Conservation (phyloP, 306 rosid genomes). For the Malus sylvestris region DNA sequence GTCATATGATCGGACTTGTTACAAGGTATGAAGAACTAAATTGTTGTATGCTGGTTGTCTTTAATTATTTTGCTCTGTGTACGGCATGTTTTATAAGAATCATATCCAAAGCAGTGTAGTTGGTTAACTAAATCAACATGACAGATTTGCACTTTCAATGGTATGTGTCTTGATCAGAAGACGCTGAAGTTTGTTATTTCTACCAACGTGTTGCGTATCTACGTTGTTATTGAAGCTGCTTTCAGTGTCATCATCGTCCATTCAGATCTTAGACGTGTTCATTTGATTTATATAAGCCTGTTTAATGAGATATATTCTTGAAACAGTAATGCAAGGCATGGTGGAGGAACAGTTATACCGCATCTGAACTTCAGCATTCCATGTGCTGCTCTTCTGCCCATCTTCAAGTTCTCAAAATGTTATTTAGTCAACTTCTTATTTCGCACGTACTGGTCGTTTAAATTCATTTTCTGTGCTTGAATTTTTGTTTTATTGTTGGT, state of each 20-base stretch:
- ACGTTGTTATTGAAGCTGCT: neutral
- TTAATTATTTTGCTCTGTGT: neutral
- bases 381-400: conserved; percentile 62
- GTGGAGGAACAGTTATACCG: conserved; percentile 16
- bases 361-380: conserved; percentile 97
- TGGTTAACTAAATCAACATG: neutral
- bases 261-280: neutral
- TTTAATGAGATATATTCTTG: too few species aligned
- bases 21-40: conserved; percentile 55
- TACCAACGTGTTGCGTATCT: neutral
- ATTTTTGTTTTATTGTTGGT: neutral
- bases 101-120: neutral
- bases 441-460: neutral
- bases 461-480: neutral
- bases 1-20: conserved; percentile 89
- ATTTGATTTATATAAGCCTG: neutral
- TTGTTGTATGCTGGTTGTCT: neutral
- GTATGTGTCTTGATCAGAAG: neutral
- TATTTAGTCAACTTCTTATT: neutral
- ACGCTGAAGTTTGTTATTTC: neutral
- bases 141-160: conserved; percentile 1
- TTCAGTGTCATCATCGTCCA: neutral
- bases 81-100: neutral
- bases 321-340: too few species aligned
- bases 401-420: conserved; percentile 71